A percentile compares a stretch with the other conserved stretches of the same genome.
phyloP scores from a whole-genome alignment of 2,329 filamentous ascomycete genomes.

The Furcasterigmium furcatum region DNA sequence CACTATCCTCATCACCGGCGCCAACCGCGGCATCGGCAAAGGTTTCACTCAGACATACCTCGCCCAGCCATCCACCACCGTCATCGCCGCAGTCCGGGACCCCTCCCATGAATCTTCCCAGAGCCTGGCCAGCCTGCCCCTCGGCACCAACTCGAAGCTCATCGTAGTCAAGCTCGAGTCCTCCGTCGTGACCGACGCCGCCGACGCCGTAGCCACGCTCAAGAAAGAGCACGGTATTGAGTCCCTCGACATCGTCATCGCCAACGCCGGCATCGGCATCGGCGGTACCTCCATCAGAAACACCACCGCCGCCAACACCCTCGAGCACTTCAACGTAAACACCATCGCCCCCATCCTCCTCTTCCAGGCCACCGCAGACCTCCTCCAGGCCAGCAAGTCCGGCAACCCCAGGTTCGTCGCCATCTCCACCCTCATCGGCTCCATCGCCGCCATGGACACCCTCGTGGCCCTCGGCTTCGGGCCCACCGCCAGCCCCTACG shows the following conservation, averaged over 20 bases:
- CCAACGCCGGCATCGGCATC: constrained; percentile 44
- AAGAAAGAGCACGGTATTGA: constrained; percentile 25
- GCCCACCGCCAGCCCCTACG: constrained; percentile 32
- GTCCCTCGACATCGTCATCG: constrained; percentile 47
- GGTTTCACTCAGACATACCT: constrained; percentile 6
- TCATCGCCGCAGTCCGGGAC: constrained; percentile 36
- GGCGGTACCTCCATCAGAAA: constrained; percentile 22
- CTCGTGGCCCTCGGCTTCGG: constrained; percentile 7
- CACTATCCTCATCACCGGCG: constrained; percentile 31
- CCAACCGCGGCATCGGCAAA: constrained; percentile 19
- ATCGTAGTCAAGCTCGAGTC: constrained; percentile 40
- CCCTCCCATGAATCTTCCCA: constrained; percentile 18
- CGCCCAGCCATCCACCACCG: constrained; percentile 19
- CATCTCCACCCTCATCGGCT: constrained; percentile 18
- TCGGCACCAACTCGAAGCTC: constrained; percentile 26
- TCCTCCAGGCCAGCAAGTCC: constrained; percentile 17
- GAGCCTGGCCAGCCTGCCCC: constrained; percentile 30
- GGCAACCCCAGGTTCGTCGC: constrained; percentile 20
- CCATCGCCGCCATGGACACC: constrained; percentile 13
- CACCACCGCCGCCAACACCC: constrained; percentile 24
- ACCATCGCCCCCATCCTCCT: constrained; percentile 4
- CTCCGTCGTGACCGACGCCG: constrained; percentile 24
- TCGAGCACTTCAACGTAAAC: constrained; percentile 37
- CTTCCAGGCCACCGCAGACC: constrained; percentile 18
- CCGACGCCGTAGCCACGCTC: constrained; percentile 24